Percentiles rank a stretch among this genome's conserved stretches.
phyloP scores from a whole-genome alignment of 1,284 basidiomycete species.

The Rhodotorula sp. region DNA sequence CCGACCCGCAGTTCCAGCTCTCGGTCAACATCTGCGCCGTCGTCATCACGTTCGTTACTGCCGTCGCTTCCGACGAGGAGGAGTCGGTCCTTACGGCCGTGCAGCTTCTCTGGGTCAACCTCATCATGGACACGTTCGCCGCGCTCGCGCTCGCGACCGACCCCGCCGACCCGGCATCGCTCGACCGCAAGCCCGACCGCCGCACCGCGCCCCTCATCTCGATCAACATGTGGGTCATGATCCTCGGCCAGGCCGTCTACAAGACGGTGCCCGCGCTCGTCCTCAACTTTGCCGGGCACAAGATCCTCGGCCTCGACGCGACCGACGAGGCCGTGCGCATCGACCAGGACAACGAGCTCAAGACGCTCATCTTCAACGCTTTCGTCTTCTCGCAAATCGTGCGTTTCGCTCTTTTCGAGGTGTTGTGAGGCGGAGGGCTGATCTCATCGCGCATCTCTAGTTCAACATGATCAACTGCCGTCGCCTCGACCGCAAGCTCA shows the following conservation, averaged over 20 bases:
- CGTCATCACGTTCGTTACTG: constrained; percentile 87
- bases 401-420: constrained; percentile 33
- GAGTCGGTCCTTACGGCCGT: constrained; percentile 88
- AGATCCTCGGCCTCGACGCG: constrained; percentile 60
- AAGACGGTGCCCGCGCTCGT: constrained; percentile 81
- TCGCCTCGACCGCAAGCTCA: constrained; percentile 73
- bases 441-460: not conserved
- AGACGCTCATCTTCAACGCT: constrained; percentile 90
- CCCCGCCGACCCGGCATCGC: constrained; percentile 74
- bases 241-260: constrained; percentile 83
- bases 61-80: constrained; percentile 75
- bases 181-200: constrained; percentile 87
- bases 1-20: constrained; percentile 70
- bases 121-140: constrained; percentile 67
- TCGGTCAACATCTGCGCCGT: constrained; percentile 96
- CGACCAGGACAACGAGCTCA: constrained; percentile 61
- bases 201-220: constrained; percentile 85
- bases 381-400: constrained; percentile 95
- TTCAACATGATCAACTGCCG: constrained; percentile 76
- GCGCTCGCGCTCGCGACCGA: constrained; percentile 96
- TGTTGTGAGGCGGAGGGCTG: not conserved
- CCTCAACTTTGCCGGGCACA: constrained; percentile 80
- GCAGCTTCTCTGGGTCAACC: constrained; percentile 94
- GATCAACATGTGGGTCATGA: constrained; percentile 71
- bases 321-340: constrained; percentile 56